Conservation (phyloP, 2,329 filamentous ascomycete species). For the Diaporthe australafricana region DNA sequence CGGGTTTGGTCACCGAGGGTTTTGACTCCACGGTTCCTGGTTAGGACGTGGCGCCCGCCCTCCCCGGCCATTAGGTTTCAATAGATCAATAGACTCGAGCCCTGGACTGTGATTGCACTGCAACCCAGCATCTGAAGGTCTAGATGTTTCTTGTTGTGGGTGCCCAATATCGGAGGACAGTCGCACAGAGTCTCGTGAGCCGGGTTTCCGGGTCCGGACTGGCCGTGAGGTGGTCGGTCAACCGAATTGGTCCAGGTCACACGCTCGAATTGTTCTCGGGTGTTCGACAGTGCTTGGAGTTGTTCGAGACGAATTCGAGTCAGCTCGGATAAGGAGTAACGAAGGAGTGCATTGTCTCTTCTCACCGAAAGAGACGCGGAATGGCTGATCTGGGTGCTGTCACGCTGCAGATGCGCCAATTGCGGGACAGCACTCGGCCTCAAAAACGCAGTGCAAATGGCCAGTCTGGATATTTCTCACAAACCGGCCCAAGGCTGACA, state of each 20-base stretch:
- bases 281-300: background rate
- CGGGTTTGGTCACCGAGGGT: slow-evolving; percentile 11
- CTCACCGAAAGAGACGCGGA: background rate
- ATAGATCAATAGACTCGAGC: slow-evolving; percentile 24
- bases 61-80: background rate
- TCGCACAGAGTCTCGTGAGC: background rate
- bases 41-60: background rate
- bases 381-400: background rate
- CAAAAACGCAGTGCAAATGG: background rate
- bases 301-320: background rate
- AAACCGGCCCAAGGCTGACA: background rate
- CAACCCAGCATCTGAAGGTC: background rate
- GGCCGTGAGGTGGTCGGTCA: slow-evolving; percentile 1
- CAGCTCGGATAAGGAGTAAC: background rate
- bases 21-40: background rate
- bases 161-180: slow-evolving; percentile 3
- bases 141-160: slow-evolving; percentile 12
- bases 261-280: background rate
- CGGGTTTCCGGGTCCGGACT: background rate
- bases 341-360: background rate
- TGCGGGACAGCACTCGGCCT: background rate
- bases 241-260: background rate
- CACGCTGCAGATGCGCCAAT: background rate
- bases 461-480: background rate
- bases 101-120: slow-evolving; percentile 6